Evolutionary conservation across 257 asterid genomes (phyloP).

Genomic region (Parsonsia alboflavescens): DNA sequence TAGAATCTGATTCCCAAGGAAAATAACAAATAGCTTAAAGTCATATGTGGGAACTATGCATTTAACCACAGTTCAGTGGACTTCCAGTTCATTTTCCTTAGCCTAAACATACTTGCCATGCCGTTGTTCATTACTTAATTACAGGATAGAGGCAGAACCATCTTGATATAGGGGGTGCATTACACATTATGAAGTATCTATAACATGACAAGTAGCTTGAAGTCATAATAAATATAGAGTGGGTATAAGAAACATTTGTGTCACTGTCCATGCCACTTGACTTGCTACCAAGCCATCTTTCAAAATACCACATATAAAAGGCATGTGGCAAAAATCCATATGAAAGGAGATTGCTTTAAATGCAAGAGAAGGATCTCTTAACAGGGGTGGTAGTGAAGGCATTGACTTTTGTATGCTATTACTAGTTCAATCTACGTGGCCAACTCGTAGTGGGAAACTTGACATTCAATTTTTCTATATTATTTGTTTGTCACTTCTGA

Average conservation of each 20-base stretch:
- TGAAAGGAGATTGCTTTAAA: too few species aligned
- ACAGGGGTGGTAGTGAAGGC: not conserved
- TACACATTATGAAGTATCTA: too few species aligned
- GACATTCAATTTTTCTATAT: not conserved
- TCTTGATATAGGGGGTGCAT: not conserved
- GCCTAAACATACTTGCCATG: too few species aligned
- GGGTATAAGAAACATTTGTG: not conserved
- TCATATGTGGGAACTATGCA: not conserved
- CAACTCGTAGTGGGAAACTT: constrained; percentile 3
- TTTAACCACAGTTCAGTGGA: not conserved
- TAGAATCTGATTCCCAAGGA: not conserved
- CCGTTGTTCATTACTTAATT: not conserved
- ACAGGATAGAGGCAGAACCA: not conserved
- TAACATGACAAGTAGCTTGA: too few species aligned
- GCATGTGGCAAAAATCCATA: too few species aligned
- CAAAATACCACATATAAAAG: not conserved
- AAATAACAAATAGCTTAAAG: not conserved
- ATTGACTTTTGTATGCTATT: not conserved
- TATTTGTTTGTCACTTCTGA: not conserved
- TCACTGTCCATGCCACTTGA: not conserved
- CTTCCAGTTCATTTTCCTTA: not conserved
- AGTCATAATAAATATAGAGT: not conserved
- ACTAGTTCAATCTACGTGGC: not conserved
- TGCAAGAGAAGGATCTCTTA: not conserved
- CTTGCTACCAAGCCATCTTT: too few species aligned